Base-by-base conservation (phyloP, 2,329 filamentous ascomycete species). In the Sporothrix luriei region DNA sequence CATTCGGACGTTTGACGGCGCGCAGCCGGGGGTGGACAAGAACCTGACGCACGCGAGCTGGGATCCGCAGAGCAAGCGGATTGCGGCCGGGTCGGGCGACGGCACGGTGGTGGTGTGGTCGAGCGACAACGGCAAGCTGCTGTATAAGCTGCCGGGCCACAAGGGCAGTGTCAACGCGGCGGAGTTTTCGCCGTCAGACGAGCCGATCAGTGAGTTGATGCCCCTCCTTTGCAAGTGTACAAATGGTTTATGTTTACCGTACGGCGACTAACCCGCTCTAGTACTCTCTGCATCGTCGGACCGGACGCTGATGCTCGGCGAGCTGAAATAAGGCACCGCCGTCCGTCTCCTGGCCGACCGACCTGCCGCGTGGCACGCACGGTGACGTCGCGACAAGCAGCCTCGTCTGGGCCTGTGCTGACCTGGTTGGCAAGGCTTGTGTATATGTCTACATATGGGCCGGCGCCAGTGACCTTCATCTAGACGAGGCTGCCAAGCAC, bases 91-190 rank as follows among this genome's bases (percentile, higher is more conserved):
- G 14, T 93, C 93, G 66, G 94, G 93, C 16, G 95, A 99, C 76
- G 91, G 93, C 33, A 97, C 90, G 9, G 93, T 93, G 21, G 90
- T 97, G 16, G 88, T 98, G 11, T 99, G 95, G 95, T 94, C 95
- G 66, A 88, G 84, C 69, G 89, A 92, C 77, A 91, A 87, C n/a
- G 94, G 92, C 70, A 98, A 96, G 82, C 83, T 99, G 75, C 79
- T 97, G 73, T 96, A 97, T 81, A 98, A 98, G 81, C 84, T 99
- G 67, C 95, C 95, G 0, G 95, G 95, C 0, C 95, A 99, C 79
- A 95, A 93, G 80, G 95, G 94, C 46, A 92, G 92, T 0, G 95
- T 98, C 66, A 99, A 98, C 78, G 93, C 94, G 78, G 94, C 94
- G 68, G 91, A 96, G 74, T 96, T 99, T 77, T 90, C 92, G 64